Percentiles rank a stretch among this genome's conserved stretches.
These are phyloP conservation scores for Globisporangium orthogonon DNA, from an alignment of 352 stramenopile species.

Conservation along the genomic window DNA sequence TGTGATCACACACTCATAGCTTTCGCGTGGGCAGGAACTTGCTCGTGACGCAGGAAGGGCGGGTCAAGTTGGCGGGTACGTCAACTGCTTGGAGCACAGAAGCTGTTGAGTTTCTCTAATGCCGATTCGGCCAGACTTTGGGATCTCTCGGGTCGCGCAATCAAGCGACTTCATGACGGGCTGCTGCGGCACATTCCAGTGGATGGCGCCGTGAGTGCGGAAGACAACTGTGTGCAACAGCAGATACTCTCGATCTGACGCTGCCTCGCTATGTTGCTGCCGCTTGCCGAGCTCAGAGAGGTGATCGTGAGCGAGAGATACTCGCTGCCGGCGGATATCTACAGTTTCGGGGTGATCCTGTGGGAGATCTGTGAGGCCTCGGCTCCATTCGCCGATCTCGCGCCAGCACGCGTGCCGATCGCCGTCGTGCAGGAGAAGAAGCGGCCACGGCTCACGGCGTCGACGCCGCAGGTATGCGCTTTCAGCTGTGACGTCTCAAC, in stretches of 20 bases:
- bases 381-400: conserved; percentile 52
- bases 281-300: conserved; percentile 27
- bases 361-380: conserved; percentile 75
- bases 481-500: not conserved
- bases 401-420: conserved; percentile 47
- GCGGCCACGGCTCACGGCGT: conserved; percentile 44
- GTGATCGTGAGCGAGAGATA: conserved; percentile 62
- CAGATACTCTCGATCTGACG: not conserved
- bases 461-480: conserved; percentile 38
- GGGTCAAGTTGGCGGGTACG: conserved; percentile 62
- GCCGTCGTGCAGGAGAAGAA: conserved; percentile 63
- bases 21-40: conserved; percentile 38
- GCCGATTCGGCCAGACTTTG: conserved; percentile 40
- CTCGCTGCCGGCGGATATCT: conserved; percentile 66
- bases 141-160: conserved; percentile 56
- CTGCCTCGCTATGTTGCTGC: not conserved
- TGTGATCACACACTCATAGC: not conserved
- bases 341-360: conserved; percentile 77
- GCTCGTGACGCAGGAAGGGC: conserved; percentile 60
- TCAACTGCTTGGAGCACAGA: not conserved
- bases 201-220: conserved; percentile 69
- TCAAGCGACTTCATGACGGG: conserved; percentile 56
- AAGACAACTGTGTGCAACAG: not conserved
- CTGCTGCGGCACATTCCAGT: conserved; percentile 77
- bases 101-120: not conserved